Evolutionary conservation across 176 grass and related monocot genomes (phyloP).

Genomic region (Zea mays): DNA sequence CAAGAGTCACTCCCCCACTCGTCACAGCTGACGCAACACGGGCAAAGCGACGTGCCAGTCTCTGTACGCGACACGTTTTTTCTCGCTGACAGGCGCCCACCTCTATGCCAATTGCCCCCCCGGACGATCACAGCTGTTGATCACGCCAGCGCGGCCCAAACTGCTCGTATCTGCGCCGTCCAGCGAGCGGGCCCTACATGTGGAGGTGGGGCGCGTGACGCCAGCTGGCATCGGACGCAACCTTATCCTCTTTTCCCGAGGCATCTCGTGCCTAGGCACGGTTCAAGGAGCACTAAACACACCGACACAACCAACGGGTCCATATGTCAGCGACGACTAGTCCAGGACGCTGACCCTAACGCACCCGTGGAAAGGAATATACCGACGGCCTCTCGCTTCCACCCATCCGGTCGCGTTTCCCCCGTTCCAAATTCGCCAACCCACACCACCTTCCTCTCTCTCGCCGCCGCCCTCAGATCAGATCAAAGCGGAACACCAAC

Average conservation of each 20-base stretch:
- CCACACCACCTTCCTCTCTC: background rate
- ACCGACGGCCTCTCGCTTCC: slow-evolving; percentile 24
- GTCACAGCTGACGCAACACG: slow-evolving; percentile 37
- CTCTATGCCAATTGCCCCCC: background rate
- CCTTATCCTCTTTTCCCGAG: slow-evolving; percentile 58
- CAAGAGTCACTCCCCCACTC: background rate
- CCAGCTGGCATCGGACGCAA: slow-evolving; percentile 66
- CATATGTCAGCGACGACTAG: background rate
- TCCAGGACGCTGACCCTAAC: slow-evolving; percentile 28
- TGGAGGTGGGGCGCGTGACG: slow-evolving; percentile 64
- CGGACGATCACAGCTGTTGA: background rate
- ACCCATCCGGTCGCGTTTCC: slow-evolving; percentile 20
- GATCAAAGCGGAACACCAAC: slow-evolving; percentile 35
- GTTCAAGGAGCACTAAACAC: background rate
- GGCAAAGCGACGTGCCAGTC: background rate
- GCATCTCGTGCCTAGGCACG: background rate
- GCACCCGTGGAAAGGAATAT: slow-evolving; percentile 35
- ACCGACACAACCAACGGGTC: background rate
- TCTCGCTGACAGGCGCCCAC: slow-evolving; percentile 8
- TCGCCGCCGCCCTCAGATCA: slow-evolving; percentile 48
- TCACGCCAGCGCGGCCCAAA: background rate
- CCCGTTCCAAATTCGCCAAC: slow-evolving; percentile 27
- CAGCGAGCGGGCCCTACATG: background rate
- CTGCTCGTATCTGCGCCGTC: slow-evolving; percentile 32
- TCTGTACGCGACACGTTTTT: slow-evolving; percentile 25